phyloP scores from a whole-genome alignment of 2,329 filamentous ascomycete species.

The Lasiodiplodia gonubiensis region DNA sequence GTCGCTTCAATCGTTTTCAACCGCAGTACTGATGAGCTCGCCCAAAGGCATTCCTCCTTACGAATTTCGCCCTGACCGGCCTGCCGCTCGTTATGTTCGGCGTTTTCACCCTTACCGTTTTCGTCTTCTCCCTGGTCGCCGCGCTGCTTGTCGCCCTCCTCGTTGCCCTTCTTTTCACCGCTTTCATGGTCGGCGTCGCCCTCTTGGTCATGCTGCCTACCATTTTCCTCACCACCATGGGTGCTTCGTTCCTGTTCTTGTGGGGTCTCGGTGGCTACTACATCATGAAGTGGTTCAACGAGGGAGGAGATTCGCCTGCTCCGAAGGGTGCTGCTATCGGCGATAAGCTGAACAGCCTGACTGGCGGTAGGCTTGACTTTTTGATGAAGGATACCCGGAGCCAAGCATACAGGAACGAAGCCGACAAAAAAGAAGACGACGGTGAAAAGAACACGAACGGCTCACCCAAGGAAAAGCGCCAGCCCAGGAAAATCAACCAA shows the following conservation, averaged over 20 bases:
- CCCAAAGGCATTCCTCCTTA: constrained; percentile 68
- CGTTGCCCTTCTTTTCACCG: constrained; percentile 63
- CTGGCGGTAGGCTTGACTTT: constrained; percentile 46
- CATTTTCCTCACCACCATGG: constrained; percentile 67
- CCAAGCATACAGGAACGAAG: constrained; percentile 11
- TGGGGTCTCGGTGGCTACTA: constrained; percentile 69
- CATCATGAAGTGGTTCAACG: constrained; percentile 50
- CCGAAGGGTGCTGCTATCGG: constrained; percentile 45
- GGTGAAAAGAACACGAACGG: not conserved
- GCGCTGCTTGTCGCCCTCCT: constrained; percentile 62
- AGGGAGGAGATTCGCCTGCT: constrained; percentile 34
- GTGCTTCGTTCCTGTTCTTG: constrained; percentile 69
- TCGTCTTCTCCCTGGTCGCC: constrained; percentile 66
- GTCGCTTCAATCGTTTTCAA: not conserved
- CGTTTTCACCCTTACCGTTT: constrained; percentile 67
- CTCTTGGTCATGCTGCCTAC: constrained; percentile 71
- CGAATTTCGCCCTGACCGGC: constrained; percentile 69
- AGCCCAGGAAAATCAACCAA: constrained; percentile 6
- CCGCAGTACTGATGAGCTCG: constrained; percentile 26
- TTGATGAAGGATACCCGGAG: constrained; percentile 38
- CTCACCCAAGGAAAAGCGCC: not conserved
- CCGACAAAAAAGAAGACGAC: not conserved
- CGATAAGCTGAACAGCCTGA: constrained; percentile 49
- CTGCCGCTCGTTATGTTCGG: constrained; percentile 72
- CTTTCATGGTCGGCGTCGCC: constrained; percentile 71